Base-by-base conservation (phyloP, 2,329 filamentous ascomycete genomes). In the Exophiala spinifera region DNA sequence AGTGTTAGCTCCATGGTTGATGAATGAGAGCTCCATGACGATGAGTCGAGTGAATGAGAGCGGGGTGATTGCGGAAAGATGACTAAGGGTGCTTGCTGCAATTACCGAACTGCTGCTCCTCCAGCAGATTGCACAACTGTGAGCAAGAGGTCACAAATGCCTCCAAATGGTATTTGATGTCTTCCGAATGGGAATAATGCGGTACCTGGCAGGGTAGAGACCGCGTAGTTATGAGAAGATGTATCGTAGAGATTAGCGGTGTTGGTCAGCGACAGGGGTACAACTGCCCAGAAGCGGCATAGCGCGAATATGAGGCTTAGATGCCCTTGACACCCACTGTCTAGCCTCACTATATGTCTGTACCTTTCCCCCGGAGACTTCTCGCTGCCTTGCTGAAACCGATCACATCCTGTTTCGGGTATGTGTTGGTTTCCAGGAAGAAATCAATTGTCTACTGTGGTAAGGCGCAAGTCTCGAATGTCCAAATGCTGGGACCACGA, bases 1-100 rank as follows among this genome's bases (percentile, higher is more conserved):
- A 19, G 46, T 47, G 10, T 53, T 50, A 20, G 46, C 44, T 33
- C 31, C 42, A 8, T 52, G 49, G 28, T 53, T 34, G 49, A 56
- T 56, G 49, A 56, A 56, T 31, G 36, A 39, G n/a, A 39, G 36
- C 6, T 46, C 21, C 20, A 46, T 39, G 6, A 2, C 3, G 36
- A n/a, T 39, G n/a, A 10, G n/a, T 15, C 4, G 11, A 15, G 14
- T 5, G n/a, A n/a, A 39, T 39, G 36, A 39, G 36, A 39, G 13
- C 14, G 11, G 17, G 1, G 2, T 19, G 17, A 10, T 39, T 7
- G 36, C 14, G 17, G 36, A 15, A n/a, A 7, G 36, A 4, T 2
- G 36, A 15, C 36, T 39, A 5, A 15, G n/a, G 3, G 17, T n/a
- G n/a, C 17, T 15, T 39, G 36, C n/a, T n/a, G n/a, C n/a, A 10